Evolutionary conservation across 345 rosid genomes (phyloP).

Genomic region (Garcia nutans): DNA sequence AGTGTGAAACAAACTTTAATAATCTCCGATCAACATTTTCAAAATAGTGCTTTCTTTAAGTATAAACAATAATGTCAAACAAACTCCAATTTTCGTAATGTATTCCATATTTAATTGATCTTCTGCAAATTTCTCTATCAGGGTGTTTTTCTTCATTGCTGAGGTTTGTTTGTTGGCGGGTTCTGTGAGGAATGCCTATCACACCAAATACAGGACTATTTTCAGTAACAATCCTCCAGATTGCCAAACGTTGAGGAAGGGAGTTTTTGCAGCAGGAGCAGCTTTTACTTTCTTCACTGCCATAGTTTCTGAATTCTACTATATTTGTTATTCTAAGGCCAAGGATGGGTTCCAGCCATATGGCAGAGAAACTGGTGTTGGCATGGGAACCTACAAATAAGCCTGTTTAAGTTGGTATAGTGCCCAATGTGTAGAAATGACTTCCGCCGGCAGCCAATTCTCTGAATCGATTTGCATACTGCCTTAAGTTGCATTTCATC

Average conservation of each 20-base stretch:
- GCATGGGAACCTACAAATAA: slow-evolving; percentile 64
- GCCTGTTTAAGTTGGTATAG: background rate
- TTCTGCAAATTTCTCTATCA: slow-evolving; percentile 3
- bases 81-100: background rate
- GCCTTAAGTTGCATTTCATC: slow-evolving; percentile 21
- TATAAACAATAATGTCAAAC: too few species aligned
- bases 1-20: too few species aligned
- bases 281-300: slow-evolving; percentile 74
- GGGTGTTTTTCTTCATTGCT: slow-evolving; percentile 62
- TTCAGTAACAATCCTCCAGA: slow-evolving; percentile 60
- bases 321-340: slow-evolving; percentile 66
- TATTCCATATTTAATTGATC: background rate
- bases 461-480: slow-evolving; percentile 7
- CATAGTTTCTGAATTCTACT: slow-evolving; percentile 75
- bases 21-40: too few species aligned
- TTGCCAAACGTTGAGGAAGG: slow-evolving; percentile 81
- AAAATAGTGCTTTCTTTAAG: too few species aligned
- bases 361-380: slow-evolving; percentile 48
- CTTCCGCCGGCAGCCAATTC: slow-evolving; percentile 4
- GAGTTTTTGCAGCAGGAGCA: slow-evolving; percentile 90
- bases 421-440: background rate
- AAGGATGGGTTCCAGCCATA: slow-evolving; percentile 53
- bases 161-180: slow-evolving; percentile 85
- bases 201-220: slow-evolving; percentile 75
- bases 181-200: slow-evolving; percentile 84